Evolutionary conservation across 139 green algal genomes (phyloP), one percentile per base, ranked within the genome.

Genomic region (Chlorella sp.): DNA sequence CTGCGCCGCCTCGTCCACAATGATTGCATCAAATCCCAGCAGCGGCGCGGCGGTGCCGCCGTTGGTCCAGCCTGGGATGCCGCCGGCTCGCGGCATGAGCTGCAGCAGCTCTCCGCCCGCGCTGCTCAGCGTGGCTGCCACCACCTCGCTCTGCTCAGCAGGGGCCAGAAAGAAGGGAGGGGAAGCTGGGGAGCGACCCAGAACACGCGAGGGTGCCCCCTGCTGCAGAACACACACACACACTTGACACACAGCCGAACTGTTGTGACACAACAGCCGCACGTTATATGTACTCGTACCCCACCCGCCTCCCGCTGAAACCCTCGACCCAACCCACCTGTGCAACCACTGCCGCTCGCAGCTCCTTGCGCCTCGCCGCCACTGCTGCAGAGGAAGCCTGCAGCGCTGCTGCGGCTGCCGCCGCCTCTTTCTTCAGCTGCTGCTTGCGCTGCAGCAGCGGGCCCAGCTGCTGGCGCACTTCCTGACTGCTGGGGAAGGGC

Each of bases 1-100:
- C 88, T 99, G 97, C 17, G 93, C 95, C 23, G 97, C 97, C 80
- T 99, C 97, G 81, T 99, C 97, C 23, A 69, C 78, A 44, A 85
- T 79, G 60, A 72, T 72, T 28, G 70, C 70, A 34, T 80, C 81
- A 73, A 80, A 86, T 13, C 70, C 81, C 23, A 74, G n/a, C 23
- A 72, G 60, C 2, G 74, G 55, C 3, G 76, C 76, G 9, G 15
- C 32, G 26, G 6, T 20, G 76, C 60, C 32, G 51, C 75, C 55
- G 23, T 9, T 34, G 6, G 17, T 57, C 32, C 75, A 23, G 56
- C 56, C 74, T 1, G 44, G 34, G 5, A 21, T 23, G 0, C 51
- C 75, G 21, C 56, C 56, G 57, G 39, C 28, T 4, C 72, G n/a
- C 13, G 67, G 47, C 67, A 89, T 30, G 23, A 94, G 86, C 51